Evolutionary conservation across 1,284 basidiomycete genomes (phyloP), one percentile per base, ranked within the genome.

Genomic region (Microbotryum saponariae): DNA sequence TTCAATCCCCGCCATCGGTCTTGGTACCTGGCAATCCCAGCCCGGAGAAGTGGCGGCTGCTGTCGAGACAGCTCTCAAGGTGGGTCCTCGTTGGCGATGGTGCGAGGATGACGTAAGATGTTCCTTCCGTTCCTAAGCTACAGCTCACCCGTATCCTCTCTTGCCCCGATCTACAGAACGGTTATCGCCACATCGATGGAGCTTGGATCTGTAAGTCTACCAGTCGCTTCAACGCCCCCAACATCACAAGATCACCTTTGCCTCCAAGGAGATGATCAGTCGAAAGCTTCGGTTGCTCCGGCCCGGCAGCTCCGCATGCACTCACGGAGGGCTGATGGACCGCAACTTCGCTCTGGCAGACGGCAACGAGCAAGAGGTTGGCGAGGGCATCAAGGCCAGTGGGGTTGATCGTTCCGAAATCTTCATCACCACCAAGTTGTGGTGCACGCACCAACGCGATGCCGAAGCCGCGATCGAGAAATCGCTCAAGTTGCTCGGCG

Each of bases 401-500:
- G 89, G 88, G 42, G 82, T 92, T 25, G 83, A 85, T 56, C 82
- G 91, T 66, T 81, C 82, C 50, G 86, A 92, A 64, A 81, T 94
- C 66, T 93, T 88, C 75, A 83, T 93, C 70, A 81, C 89, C 7
- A 86, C 85, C 62, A 91, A 93, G 70, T 68, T 76, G 73, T 73
- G 66, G 64, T 67, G 66, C 52, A 71, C 71, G 73, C 77, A 80
- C 63, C 82, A 84, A 54, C 87, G 88, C n/a, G 68, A 67, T 27
- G 70, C 71, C n/a, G 86, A 88, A 70, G 82, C 83, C 60, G 82
- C 82, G 58, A 80, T 90, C 21, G 82, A 89, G 70, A 78, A 87
- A 72, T 85, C 85, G 8, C 81, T 91, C 20, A 77, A 82, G 37
- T 83, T 82, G 70, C 82, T 91, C 31, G 88, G 85, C 12, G 81